phyloP scores from a whole-genome alignment of 345 rosid species.

The Aquilaria yunnanensis region DNA sequence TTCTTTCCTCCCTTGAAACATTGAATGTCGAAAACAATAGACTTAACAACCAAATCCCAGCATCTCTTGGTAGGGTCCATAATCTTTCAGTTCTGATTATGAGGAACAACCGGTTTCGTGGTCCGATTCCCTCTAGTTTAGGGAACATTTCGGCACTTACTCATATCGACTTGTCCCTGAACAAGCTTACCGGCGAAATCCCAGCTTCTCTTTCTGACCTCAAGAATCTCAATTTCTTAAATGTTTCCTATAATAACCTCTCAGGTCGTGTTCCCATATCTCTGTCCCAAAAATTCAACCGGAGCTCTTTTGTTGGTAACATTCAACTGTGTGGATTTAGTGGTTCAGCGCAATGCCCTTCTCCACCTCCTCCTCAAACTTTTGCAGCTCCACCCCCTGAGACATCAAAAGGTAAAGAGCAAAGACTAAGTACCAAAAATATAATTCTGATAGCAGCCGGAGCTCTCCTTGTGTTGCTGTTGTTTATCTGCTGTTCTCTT shows the following conservation, averaged over 20 bases:
- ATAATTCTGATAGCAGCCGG: slow-evolving; percentile 66
- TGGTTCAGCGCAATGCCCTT: slow-evolving; percentile 41
- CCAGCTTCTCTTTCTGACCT: slow-evolving; percentile 47
- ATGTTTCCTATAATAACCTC: slow-evolving; percentile 72
- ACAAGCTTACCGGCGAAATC: slow-evolving; percentile 55
- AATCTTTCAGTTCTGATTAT: slow-evolving; percentile 51
- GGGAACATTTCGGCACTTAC: slow-evolving; percentile 37
- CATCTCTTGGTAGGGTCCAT: slow-evolving; percentile 24
- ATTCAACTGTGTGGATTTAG: slow-evolving; percentile 71
- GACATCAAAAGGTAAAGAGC: slow-evolving; percentile 16
- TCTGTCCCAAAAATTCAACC: slow-evolving; percentile 54
- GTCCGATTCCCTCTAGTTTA: slow-evolving; percentile 43
- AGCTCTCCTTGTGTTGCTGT: slow-evolving; percentile 38
- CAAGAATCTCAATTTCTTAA: slow-evolving; percentile 44
- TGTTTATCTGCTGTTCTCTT: slow-evolving; percentile 44
- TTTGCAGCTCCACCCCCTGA: slow-evolving; percentile 34
- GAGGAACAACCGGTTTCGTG: slow-evolving; percentile 41
- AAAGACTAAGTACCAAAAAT: slow-evolving; percentile 54
- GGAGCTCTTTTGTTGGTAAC: slow-evolving; percentile 64
- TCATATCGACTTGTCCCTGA: slow-evolving; percentile 46
- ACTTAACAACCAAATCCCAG: slow-evolving; percentile 31
- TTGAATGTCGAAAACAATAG: slow-evolving; percentile 31
- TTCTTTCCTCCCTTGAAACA: slow-evolving; percentile 30
- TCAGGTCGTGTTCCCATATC: slow-evolving; percentile 59
- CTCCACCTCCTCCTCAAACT: slow-evolving; percentile 24